Base-by-base conservation (phyloP, 495 filamentous ascomycete genomes). In the Aspergillus egyptiacus region DNA sequence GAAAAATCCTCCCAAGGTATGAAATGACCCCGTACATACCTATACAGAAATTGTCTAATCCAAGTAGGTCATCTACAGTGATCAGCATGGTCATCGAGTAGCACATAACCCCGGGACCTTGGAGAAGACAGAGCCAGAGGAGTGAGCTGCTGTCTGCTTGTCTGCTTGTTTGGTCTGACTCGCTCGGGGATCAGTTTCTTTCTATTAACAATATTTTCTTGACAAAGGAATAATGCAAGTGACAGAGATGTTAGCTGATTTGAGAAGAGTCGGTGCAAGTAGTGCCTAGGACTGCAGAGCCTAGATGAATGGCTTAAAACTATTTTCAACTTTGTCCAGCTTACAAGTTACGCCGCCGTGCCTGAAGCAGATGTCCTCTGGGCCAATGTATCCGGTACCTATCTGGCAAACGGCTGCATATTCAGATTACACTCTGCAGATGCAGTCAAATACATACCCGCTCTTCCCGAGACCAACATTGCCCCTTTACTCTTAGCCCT, bases 401-500 rank as follows among this genome's bases (percentile, higher is more conserved):
- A 70, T 5, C 51, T 74, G 4, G 46, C 36, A 40, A 71, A n/a
- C n/a, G n/a, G n/a, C n/a, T n/a, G n/a, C n/a, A 79, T 48, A 63
- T 58, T 5, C 74, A 76, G 41, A 30, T 54, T 0, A 77, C 71
- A 65, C 46, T 60, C 69, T 13, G 62, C 65, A n/a, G 69, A 72
- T 32, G 66, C 66, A 5, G 60, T 70, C 32, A 61, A 78, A 55
- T 78, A 75, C 53, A 68, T 78, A 37, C 64, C 61, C 19, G 57
- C 63, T 2, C 55, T 72, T 27, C 61, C 54, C 24, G 34, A 57
- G 6, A 33, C 48, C 22, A 63, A 67, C 1, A 61, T 73, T 6
- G 56, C 65, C 9, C 60, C 73, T 8, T 57, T 78, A n/a, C 6
- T 61, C 59, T n/a, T 79, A 76, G 74, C 74, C 68, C 2, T 73